These are phyloP conservation scores for Suillus ampliporus DNA, from an alignment of 768 basidiomycete genomes.

Conservation along the genomic window DNA sequence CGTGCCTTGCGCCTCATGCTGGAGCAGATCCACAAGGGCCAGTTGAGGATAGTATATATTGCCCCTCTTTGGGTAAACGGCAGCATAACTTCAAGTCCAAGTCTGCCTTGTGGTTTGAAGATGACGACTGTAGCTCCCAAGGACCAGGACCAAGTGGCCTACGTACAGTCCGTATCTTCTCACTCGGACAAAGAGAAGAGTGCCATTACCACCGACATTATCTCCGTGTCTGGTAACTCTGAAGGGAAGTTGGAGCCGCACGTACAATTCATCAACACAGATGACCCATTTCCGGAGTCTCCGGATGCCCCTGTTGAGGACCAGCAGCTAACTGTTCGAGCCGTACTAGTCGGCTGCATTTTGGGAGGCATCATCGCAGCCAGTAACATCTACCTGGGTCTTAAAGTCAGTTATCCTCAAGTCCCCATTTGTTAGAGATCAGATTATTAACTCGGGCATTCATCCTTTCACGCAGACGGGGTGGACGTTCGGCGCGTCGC, in stretches of 20 bases:
- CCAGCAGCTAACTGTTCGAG: slow-evolving; percentile 57
- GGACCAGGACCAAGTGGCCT: not conserved
- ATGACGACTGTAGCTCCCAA: not conserved
- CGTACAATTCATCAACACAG: slow-evolving; percentile 14
- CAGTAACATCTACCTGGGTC: slow-evolving; percentile 69
- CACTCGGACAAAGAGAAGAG: not conserved
- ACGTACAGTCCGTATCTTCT: not conserved
- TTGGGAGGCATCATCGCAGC: slow-evolving; percentile 62
- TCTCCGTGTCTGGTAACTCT: not conserved
- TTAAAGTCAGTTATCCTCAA: slow-evolving; percentile 42
- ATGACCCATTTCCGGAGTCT: slow-evolving; percentile 55
- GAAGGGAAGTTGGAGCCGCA: not conserved
- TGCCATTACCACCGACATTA: not conserved
- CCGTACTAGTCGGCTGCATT: slow-evolving; percentile 50
- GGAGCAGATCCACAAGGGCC: not conserved
- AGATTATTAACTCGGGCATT: not conserved
- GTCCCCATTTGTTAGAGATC: not conserved
- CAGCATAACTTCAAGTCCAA: not conserved
- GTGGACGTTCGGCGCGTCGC: slow-evolving; percentile 66
- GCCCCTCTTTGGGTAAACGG: not conserved
- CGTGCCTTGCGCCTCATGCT: not conserved
- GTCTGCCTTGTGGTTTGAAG: not conserved
- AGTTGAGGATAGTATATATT: slow-evolving; percentile 2
- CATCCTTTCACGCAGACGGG: slow-evolving; percentile 43
- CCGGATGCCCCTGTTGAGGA: slow-evolving; percentile 48